These are phyloP conservation scores for Sarocladium brachiariae DNA, from an alignment of 2,329 filamentous ascomycete species.

Conservation along the genomic window DNA sequence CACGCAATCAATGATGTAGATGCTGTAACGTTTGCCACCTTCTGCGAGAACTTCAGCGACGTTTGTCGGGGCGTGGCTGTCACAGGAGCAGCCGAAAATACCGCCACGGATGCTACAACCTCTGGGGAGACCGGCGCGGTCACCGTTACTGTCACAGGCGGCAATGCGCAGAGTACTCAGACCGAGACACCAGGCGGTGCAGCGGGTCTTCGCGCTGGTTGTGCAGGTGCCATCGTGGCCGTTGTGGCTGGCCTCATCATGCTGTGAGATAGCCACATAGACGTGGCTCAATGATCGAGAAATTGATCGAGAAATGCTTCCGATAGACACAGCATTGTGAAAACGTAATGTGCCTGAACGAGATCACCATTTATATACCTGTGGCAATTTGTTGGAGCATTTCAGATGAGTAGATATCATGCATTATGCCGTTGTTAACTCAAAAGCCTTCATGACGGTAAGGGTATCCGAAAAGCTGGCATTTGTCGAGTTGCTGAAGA, in stretches of 20 bases:
- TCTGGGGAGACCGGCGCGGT: slow-evolving; percentile 12
- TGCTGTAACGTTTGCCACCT: slow-evolving; percentile 22
- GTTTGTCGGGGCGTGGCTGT: slow-evolving; percentile 18
- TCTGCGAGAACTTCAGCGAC: slow-evolving; percentile 23
- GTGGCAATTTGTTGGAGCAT: not conserved
- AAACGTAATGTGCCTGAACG: too few species aligned
- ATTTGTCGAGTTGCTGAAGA: too few species aligned
- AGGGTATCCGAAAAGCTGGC: too few species aligned
- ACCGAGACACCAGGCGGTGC: slow-evolving; percentile 11
- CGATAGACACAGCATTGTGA: too few species aligned
- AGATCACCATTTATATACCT: not conserved
- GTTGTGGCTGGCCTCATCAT: slow-evolving; percentile 17
- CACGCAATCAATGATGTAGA: slow-evolving; percentile 15
- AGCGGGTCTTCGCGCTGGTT: slow-evolving; percentile 13
- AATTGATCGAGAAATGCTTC: too few species aligned
- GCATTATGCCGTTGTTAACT: not conserved
- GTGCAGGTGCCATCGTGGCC: slow-evolving; percentile 17
- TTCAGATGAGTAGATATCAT: not conserved
- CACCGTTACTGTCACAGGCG: slow-evolving; percentile 9
- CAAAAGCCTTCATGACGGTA: too few species aligned
- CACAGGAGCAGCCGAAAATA: not conserved
- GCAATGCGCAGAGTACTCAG: slow-evolving; percentile 6
- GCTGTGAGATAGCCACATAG: too few species aligned
- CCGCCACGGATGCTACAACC: slow-evolving; percentile 12
- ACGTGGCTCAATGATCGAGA: too few species aligned